Evolutionary conservation across 2,329 filamentous ascomycete genomes (phyloP).

Genomic region (Ophiostoma sp.): DNA sequence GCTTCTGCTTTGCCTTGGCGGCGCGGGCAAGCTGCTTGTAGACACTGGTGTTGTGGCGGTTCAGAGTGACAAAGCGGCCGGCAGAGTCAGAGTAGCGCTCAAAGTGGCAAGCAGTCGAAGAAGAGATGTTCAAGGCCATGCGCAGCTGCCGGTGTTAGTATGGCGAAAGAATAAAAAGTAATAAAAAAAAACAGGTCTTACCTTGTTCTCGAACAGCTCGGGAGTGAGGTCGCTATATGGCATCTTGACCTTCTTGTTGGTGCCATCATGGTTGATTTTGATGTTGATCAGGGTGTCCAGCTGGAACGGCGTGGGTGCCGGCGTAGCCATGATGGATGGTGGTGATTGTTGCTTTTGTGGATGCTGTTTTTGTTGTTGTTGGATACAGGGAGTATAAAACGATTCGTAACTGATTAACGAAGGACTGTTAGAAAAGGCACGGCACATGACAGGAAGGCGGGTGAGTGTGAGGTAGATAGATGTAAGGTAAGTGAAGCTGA

Average conservation of each 20-base stretch:
- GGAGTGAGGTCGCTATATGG: constrained; percentile 78
- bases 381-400: not conserved
- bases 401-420: not conserved
- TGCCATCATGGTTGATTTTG: constrained; percentile 75
- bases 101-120: constrained; percentile 60
- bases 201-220: constrained; percentile 66
- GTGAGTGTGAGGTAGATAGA: not conserved
- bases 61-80: constrained; percentile 70
- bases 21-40: constrained; percentile 97
- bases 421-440: constrained; percentile 1
- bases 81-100: constrained; percentile 96
- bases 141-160: constrained; percentile 56
- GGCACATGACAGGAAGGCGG: not conserved
- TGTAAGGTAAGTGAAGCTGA: not conserved
- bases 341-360: not conserved
- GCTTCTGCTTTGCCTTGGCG: constrained; percentile 96
- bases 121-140: constrained; percentile 58
- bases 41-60: constrained; percentile 69
- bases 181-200: constrained; percentile 49
- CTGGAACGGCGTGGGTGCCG: not conserved
- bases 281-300: constrained; percentile 74
- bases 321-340: not conserved
- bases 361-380: not conserved
- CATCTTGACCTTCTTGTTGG: constrained; percentile 79
- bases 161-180: not conserved